Evolutionary conservation across 805 yeast genomes (phyloP).

Genomic region (Myxozyma mucilagina): DNA sequence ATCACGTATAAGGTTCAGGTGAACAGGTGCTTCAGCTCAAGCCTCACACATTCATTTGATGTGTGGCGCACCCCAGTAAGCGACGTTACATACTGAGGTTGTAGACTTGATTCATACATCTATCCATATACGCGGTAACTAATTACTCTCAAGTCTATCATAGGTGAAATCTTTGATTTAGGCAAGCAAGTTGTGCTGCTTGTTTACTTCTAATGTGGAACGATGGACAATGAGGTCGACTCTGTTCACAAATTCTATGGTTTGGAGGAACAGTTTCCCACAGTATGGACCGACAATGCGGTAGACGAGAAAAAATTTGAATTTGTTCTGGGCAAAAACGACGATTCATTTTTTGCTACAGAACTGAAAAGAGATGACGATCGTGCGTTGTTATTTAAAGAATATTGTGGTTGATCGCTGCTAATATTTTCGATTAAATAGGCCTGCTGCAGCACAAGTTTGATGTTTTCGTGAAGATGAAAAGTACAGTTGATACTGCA

Average conservation of each 20-base stretch:
- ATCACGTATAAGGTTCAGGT: too few relatives aligned
- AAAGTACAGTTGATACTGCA: slow-evolving; percentile 62
- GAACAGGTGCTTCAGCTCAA: too few relatives aligned
- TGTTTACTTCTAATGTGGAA: neutral
- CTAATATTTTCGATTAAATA: neutral
- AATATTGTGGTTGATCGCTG: too few relatives aligned
- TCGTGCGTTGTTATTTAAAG: neutral
- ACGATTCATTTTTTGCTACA: neutral
- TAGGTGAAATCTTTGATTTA: too few relatives aligned
- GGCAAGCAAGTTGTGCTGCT: too few relatives aligned
- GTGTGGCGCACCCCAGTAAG: too few relatives aligned
- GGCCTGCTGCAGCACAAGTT: slow-evolving; percentile 47
- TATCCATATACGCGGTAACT: too few relatives aligned
- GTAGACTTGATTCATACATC: too few relatives aligned
- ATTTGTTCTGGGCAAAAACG: slow-evolving; percentile 8
- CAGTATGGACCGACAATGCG: slow-evolving; percentile 13
- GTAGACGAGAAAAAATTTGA: slow-evolving; percentile 14
- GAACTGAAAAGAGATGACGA: neutral
- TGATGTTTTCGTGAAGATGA: slow-evolving; percentile 62
- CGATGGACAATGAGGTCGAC: slow-evolving; percentile 13
- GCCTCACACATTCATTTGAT: too few relatives aligned
- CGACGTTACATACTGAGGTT: too few relatives aligned
- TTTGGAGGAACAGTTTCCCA: slow-evolving; percentile 23
- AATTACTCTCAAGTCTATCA: too few relatives aligned
- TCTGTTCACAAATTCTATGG: slow-evolving; percentile 22